phyloP scores from a whole-genome alignment of 176 grass and related monocot species.

The Eleusine indica region DNA sequence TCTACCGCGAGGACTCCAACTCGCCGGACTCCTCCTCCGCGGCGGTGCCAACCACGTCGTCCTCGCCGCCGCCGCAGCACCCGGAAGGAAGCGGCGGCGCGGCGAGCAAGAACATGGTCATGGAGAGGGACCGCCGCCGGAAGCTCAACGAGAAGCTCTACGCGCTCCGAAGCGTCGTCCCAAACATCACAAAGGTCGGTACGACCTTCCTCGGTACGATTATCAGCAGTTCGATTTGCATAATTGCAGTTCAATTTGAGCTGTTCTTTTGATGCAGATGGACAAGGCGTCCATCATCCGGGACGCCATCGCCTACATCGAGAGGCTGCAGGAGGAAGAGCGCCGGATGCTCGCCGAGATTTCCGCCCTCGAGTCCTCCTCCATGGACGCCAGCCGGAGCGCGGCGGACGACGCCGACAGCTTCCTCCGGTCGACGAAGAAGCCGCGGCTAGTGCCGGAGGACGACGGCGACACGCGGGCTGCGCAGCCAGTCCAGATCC shows the following conservation, averaged over 20 bases:
- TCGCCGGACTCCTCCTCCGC: constrained; percentile 41
- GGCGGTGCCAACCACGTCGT: background rate
- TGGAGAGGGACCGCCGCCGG: constrained; percentile 55
- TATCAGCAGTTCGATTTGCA: background rate
- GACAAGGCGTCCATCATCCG: constrained; percentile 76
- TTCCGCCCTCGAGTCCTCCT: constrained; percentile 23
- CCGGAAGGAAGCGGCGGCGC: background rate
- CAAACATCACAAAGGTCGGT: constrained; percentile 56
- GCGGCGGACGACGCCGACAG: background rate
- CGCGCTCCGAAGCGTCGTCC: constrained; percentile 54
- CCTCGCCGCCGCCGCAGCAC: background rate
- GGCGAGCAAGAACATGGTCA: constrained; percentile 40
- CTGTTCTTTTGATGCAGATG: constrained; percentile 42
- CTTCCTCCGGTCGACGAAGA: constrained; percentile 15
- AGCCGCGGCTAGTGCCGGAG: constrained; percentile 10
- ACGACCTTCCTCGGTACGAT: background rate
- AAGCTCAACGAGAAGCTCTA: constrained; percentile 70
- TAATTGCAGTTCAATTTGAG: background rate
- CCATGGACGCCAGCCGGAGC: too few species aligned
- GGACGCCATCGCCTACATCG: constrained; percentile 72
- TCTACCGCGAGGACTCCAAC: constrained; percentile 38
- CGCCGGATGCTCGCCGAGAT: constrained; percentile 46
- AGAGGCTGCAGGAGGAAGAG: constrained; percentile 76
- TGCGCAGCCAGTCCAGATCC: constrained; percentile 41
- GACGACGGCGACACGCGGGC: background rate